Conservation (phyloP, 257 asterid species). For the Primulina huaijiensis region DNA sequence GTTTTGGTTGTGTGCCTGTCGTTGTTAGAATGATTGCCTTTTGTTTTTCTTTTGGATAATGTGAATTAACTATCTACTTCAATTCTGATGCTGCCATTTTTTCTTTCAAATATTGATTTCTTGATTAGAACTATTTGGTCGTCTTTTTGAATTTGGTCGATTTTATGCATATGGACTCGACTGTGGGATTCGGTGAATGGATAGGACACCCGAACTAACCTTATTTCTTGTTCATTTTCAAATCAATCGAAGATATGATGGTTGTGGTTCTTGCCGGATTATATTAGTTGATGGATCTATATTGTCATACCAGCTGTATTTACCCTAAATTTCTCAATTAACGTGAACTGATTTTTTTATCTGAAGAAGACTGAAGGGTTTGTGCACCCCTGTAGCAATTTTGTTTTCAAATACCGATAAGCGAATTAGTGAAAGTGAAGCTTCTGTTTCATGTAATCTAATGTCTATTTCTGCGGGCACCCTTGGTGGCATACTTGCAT, state of each 20-base stretch:
- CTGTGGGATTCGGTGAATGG: background rate
- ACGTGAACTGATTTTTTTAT: no score
- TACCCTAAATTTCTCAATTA: no score
- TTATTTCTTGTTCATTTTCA: background rate
- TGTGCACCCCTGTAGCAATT: slow-evolving; percentile 2
- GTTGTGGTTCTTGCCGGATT: no score
- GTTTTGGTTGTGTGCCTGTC: slow-evolving; percentile 5
- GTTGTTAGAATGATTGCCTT: no score
- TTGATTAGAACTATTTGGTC: background rate
- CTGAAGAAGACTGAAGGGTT: slow-evolving; percentile 4
- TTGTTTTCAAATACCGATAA: background rate
- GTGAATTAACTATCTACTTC: slow-evolving; percentile 18
- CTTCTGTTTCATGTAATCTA: background rate
- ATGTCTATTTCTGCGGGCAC: background rate
- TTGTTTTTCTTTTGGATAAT: background rate
- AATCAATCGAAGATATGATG: no score
- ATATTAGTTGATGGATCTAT: no score
- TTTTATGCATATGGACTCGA: background rate
- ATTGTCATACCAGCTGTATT: no score
- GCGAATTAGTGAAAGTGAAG: background rate
- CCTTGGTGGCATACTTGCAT: background rate
- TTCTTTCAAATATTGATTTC: background rate
- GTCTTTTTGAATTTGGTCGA: background rate
- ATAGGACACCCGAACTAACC: background rate
- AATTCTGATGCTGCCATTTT: background rate